Evolutionary conservation across 2,329 filamentous ascomycete species (phyloP).

Genomic region (Aciculosporium take): DNA sequence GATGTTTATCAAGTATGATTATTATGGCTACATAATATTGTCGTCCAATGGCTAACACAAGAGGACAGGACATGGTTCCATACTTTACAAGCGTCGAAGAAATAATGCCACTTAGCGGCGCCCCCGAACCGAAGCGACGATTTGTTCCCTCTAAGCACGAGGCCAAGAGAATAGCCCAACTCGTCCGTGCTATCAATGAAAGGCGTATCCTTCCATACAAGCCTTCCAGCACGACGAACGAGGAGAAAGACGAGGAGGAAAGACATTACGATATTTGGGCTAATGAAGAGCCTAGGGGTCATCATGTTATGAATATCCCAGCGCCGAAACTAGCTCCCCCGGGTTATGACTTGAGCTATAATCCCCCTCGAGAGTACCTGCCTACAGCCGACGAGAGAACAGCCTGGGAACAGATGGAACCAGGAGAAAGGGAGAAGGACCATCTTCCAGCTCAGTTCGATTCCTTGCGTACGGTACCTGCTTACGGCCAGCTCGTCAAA

Average conservation of each 20-base stretch:
- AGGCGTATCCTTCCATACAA: constrained; percentile 87
- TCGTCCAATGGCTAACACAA: not conserved
- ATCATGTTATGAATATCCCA: constrained; percentile 87
- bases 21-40: not conserved
- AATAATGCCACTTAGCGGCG: constrained; percentile 86
- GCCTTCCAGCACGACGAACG: constrained; percentile 50
- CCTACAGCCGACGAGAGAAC: constrained; percentile 73
- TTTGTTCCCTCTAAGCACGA: constrained; percentile 97
- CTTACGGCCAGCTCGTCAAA: constrained; percentile 79
- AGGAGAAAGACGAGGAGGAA: constrained; percentile 56
- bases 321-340: constrained; percentile 88
- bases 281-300: constrained; percentile 68
- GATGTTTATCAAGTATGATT: constrained; percentile 69
- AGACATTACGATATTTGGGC: constrained; percentile 87
- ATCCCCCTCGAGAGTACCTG: constrained; percentile 87
- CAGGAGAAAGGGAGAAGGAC: constrained; percentile 80
- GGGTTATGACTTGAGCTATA: constrained; percentile 91
- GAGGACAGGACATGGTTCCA: constrained; percentile 61
- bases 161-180: constrained; percentile 89
- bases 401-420: constrained; percentile 72
- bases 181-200: constrained; percentile 89
- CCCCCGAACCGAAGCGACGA: constrained; percentile 87
- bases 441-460: constrained; percentile 74
- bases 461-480: constrained; percentile 80
- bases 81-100: constrained; percentile 88